A percentile compares a stretch with the other conserved stretches of the same genome.
These are phyloP conservation scores for Dioscorea dumetorum DNA, from an alignment of 106 monocot species.

Conservation along the genomic window DNA sequence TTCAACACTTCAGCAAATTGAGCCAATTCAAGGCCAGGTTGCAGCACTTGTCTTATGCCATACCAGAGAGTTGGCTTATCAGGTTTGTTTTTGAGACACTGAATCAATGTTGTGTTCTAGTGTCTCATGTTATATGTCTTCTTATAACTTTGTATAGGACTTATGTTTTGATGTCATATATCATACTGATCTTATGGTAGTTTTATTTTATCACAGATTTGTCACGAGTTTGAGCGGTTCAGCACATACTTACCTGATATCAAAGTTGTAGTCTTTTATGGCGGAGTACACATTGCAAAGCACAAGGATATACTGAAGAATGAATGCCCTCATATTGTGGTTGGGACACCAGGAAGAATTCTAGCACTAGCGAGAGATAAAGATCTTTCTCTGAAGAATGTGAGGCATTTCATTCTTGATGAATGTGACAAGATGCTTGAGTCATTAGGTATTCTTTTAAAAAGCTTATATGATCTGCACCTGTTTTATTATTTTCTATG, in stretches of 20 bases:
- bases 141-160: too few species aligned
- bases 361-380: slow-evolving; percentile 90
- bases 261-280: slow-evolving; percentile 97
- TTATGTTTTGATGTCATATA: too few species aligned
- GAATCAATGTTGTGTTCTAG: background rate
- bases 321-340: slow-evolving; percentile 98
- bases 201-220: slow-evolving; percentile 54
- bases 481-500: background rate
- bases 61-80: slow-evolving; percentile 92
- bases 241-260: slow-evolving; percentile 82
- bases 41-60: slow-evolving; percentile 94
- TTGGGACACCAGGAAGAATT: slow-evolving; percentile 97
- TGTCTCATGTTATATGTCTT: too few species aligned
- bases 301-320: slow-evolving; percentile 95
- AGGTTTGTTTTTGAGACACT: slow-evolving; percentile 33
- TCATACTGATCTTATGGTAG: too few species aligned
- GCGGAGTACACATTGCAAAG: slow-evolving; percentile 78
- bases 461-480: slow-evolving; percentile 5
- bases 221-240: slow-evolving; percentile 97
- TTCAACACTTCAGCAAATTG: slow-evolving; percentile 92
- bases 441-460: slow-evolving; percentile 47
- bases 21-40: slow-evolving; percentile 92
- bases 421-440: slow-evolving; percentile 99
- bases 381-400: slow-evolving; percentile 89
- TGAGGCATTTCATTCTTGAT: slow-evolving; percentile 98